Evolutionary conservation across 306 rosid genomes (phyloP).

Genomic region (Styphnolobium japonicum): DNA sequence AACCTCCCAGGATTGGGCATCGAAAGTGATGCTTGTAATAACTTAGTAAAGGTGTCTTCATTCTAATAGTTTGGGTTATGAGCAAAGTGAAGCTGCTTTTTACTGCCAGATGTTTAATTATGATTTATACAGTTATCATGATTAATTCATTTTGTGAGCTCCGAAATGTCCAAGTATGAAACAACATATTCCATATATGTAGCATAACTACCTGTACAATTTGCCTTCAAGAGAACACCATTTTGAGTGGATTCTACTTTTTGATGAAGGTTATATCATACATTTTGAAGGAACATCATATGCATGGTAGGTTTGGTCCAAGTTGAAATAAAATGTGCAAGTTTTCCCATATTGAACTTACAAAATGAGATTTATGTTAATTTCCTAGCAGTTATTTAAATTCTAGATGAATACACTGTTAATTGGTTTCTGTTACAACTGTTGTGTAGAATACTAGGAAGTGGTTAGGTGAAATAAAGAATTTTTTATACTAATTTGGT

Average conservation of each 20-base stretch:
- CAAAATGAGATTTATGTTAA: neutral
- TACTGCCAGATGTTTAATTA: neutral
- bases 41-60: neutral
- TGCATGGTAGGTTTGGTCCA: neutral
- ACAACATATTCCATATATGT: neutral
- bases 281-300: neutral
- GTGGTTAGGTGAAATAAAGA: neutral
- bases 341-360: neutral
- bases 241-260: neutral
- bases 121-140: neutral
- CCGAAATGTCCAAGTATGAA: neutral
- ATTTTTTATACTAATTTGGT: neutral
- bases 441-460: neutral
- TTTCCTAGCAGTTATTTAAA: neutral
- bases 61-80: neutral
- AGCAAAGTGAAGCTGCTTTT: neutral
- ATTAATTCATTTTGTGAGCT: neutral
- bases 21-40: neutral
- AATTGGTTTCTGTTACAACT: neutral
- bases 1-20: neutral
- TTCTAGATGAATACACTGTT: neutral
- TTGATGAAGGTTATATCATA: neutral
- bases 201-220: neutral
- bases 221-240: neutral
- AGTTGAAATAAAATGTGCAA: neutral